Conservation (phyloP, 352 stramenopile species). For the Globisporangium spinosum region DNA sequence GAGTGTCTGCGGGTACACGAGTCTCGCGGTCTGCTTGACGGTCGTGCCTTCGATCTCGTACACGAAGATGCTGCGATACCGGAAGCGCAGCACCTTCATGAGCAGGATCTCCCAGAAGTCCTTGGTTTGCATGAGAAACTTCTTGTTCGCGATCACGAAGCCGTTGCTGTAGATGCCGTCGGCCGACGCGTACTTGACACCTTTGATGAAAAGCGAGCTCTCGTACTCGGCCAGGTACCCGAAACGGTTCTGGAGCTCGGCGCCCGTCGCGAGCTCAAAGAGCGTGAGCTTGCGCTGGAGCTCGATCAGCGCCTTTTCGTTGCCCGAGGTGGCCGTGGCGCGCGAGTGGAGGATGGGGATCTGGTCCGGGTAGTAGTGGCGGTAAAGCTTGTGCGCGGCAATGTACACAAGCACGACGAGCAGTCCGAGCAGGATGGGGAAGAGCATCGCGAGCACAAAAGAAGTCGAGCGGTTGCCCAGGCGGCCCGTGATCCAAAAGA, state of each 20-base stretch:
- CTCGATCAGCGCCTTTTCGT: neutral
- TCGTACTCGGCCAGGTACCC: constrained; percentile 6
- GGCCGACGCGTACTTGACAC: constrained; percentile 5
- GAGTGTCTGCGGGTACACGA: constrained; percentile 8
- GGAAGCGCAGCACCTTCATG: constrained; percentile 15
- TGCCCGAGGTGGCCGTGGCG: neutral
- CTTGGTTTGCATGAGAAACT: constrained; percentile 10
- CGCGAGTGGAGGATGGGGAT: neutral
- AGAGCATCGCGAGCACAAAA: neutral
- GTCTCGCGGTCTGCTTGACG: constrained; percentile 12
- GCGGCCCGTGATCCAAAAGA: neutral
- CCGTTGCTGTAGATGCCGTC: constrained; percentile 13
- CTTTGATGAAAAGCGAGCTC: neutral
- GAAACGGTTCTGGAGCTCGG: constrained; percentile 8
- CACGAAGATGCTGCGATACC: constrained; percentile 8
- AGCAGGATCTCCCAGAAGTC: constrained; percentile 12
- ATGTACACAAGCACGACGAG: neutral
- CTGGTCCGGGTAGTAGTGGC: neutral
- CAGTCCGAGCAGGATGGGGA: neutral
- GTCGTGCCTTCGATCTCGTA: constrained; percentile 8
- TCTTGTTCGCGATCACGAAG: constrained; percentile 6
- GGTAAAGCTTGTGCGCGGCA: neutral
- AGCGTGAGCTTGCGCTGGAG: neutral
- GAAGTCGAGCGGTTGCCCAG: neutral
- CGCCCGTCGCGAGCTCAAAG: constrained; percentile 10